A percentile compares a stretch with the other conserved stretches of the same genome.
Evolutionary conservation across 768 basidiomycete genomes (phyloP).

Genomic region (Phallus indusiatus): DNA sequence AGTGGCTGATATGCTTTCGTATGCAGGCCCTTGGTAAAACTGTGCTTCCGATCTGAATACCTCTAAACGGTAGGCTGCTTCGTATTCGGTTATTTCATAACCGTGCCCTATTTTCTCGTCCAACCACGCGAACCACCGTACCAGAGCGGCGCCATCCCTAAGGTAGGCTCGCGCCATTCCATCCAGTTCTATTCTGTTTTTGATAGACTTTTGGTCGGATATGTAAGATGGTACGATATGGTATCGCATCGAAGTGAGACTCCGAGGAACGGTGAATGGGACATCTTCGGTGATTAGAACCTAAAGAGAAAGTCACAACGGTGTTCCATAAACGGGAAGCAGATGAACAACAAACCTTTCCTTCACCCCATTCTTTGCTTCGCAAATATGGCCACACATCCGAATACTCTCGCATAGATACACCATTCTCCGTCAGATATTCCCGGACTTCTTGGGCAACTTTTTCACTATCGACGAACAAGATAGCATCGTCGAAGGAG

Average conservation of each 20-base stretch:
- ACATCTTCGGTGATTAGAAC: slow-evolving; percentile 64
- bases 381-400: slow-evolving; percentile 75
- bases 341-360: slow-evolving; percentile 42
- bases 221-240: slow-evolving; percentile 62
- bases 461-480: slow-evolving; percentile 71
- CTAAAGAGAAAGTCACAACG: slow-evolving; percentile 21
- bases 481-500: slow-evolving; percentile 40
- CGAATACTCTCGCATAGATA: slow-evolving; percentile 59
- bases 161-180: slow-evolving; percentile 80
- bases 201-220: slow-evolving; percentile 74
- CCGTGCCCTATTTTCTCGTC: slow-evolving; percentile 69
- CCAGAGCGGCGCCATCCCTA: slow-evolving; percentile 81
- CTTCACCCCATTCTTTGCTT: slow-evolving; percentile 65
- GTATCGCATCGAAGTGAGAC: slow-evolving; percentile 76
- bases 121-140: slow-evolving; percentile 86
- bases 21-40: slow-evolving; percentile 77
- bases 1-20: slow-evolving; percentile 81
- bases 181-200: slow-evolving; percentile 79
- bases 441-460: slow-evolving; percentile 45
- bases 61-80: slow-evolving; percentile 76
- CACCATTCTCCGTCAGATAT: slow-evolving; percentile 48
- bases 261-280: slow-evolving; percentile 75
- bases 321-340: neutral
- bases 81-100: slow-evolving; percentile 84
- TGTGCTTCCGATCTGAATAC: slow-evolving; percentile 64